These are phyloP conservation scores for Yamadazyma nakazawae DNA, from an alignment of 805 yeast species.

Conservation along the genomic window DNA sequence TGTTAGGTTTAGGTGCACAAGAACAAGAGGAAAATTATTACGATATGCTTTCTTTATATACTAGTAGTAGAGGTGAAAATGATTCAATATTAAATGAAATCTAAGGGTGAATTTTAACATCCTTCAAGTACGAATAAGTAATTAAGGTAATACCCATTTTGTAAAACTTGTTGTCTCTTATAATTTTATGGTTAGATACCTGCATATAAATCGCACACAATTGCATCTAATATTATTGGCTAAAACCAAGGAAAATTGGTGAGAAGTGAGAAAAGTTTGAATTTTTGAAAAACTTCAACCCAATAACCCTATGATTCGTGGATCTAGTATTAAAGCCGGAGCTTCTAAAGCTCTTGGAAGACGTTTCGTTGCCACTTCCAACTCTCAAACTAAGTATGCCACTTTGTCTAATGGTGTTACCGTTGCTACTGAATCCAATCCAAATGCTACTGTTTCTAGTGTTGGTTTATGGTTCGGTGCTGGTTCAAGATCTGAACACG, in stretches of 20 bases:
- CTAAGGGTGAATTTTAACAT: not conserved
- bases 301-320: slow-evolving; percentile 37
- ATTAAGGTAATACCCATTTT: no score
- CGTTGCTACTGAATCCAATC: slow-evolving; percentile 65
- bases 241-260: slow-evolving; percentile 10
- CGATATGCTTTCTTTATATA: not conserved
- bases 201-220: slow-evolving; percentile 4
- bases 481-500: slow-evolving; percentile 77
- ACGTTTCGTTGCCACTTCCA: slow-evolving; percentile 59
- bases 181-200: not conserved
- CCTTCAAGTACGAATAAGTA: not conserved
- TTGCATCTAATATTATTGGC: slow-evolving; percentile 17
- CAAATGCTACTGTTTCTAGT: slow-evolving; percentile 53
- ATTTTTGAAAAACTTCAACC: slow-evolving; percentile 5
- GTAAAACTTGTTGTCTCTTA: no score
- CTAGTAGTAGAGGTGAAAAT: not conserved
- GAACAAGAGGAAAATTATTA: not conserved
- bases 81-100: not conserved
- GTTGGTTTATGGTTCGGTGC: slow-evolving; percentile 72
- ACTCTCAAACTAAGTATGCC: slow-evolving; percentile 63
- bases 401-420: slow-evolving; percentile 72
- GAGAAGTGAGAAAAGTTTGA: slow-evolving; percentile 6
- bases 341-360: slow-evolving; percentile 32
- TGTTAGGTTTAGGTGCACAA: not conserved
- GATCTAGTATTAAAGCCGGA: slow-evolving; percentile 30